Evolutionary conservation across 2,329 filamentous ascomycete genomes (phyloP), one percentile per base, ranked within the genome.

Genomic region (Grosmannia huntii): DNA sequence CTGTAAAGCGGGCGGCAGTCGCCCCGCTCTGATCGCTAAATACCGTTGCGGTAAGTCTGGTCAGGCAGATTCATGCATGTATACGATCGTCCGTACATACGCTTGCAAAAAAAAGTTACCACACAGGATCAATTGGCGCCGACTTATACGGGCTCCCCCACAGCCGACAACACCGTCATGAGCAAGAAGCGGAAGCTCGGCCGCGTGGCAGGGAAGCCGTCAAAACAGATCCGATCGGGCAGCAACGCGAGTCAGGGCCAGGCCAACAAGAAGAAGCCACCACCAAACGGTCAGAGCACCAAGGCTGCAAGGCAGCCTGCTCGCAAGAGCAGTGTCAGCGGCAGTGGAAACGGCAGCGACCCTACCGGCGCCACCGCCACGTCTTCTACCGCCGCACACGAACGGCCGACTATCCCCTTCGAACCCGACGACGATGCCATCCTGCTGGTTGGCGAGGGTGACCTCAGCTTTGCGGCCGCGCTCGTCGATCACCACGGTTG

Each of bases 371-470:
- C 58, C 33, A 11, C 2, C 53, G 23, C 41, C 28, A 11, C 23
- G 9, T n/a, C 14, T 28, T 11, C 21, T 27, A 10, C 52, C 16
- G 41, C 21, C 31, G 49, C 61, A 52, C 36, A 57, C 48, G 19
- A 55, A 41, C 60, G 59, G 62, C 82, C 77, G 27, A 80, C 74
- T 4, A 83, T 91, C 25, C 88, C 88, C 19, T 91, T 92, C 70
- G 70, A 76, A 27, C 73, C 79, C 46, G 82, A 79, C 41, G 82
- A 79, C 64, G 82, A 79, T 64, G 74, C 79, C 65, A 89, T 92
- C 62, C 81, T 94, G 7, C 80, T 92, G 3, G 73, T 92, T 56
- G 89, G 89, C 65, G 89, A 94, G 68, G 89, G 83, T 63, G 89
- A 95, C 70, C 82, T 94, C 67, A 90, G 86, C 68, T 92, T 90